Percentiles rank a stretch among this genome's conserved stretches.
phyloP scores from a whole-genome alignment of 352 stramenopile genomes.

The Phytophthora ramorum region DNA sequence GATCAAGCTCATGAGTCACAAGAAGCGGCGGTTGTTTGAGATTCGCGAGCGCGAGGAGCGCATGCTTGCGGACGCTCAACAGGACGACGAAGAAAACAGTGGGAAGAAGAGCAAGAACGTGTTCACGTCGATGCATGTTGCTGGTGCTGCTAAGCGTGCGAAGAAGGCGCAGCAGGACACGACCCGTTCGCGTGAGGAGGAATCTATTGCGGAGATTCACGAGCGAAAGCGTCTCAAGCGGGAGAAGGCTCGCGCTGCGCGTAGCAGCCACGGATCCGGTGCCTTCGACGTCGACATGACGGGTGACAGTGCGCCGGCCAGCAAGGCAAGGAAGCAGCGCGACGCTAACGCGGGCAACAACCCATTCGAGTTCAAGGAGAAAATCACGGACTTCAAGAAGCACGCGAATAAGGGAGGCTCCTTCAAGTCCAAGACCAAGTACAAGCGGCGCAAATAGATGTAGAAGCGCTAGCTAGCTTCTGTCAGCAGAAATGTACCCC shows the following conservation, averaged over 20 bases:
- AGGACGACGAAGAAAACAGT: slow-evolving; percentile 44
- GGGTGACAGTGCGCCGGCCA: slow-evolving; percentile 32
- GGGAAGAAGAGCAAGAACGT: slow-evolving; percentile 63
- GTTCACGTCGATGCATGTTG: slow-evolving; percentile 84
- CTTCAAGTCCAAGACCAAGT: slow-evolving; percentile 94
- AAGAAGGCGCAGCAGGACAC: slow-evolving; percentile 78
- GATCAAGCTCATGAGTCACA: slow-evolving; percentile 89
- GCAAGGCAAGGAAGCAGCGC: slow-evolving; percentile 46
- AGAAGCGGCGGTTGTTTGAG: slow-evolving; percentile 85
- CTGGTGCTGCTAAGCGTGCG: slow-evolving; percentile 77
- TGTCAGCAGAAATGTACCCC: slow-evolving; percentile 30
- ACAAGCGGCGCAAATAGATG: slow-evolving; percentile 83
- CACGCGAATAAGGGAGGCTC: slow-evolving; percentile 87
- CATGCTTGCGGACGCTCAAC: slow-evolving; percentile 69
- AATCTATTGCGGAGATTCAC: slow-evolving; percentile 83
- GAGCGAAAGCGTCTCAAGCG: slow-evolving; percentile 84
- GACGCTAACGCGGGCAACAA: slow-evolving; percentile 57
- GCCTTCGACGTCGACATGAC: slow-evolving; percentile 87
- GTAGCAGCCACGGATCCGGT: slow-evolving; percentile 57
- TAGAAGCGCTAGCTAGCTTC: slow-evolving; percentile 20
- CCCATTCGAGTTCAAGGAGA: slow-evolving; percentile 90
- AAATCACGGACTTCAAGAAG: slow-evolving; percentile 92
- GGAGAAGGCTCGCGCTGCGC: slow-evolving; percentile 65
- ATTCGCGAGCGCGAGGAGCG: slow-evolving; percentile 85
- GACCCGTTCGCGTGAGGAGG: slow-evolving; percentile 62